Percentiles rank a stretch among this genome's conserved stretches.
These are phyloP conservation scores for Gynochthodes officinalis DNA, from an alignment of 257 asterid genomes.

Conservation along the genomic window DNA sequence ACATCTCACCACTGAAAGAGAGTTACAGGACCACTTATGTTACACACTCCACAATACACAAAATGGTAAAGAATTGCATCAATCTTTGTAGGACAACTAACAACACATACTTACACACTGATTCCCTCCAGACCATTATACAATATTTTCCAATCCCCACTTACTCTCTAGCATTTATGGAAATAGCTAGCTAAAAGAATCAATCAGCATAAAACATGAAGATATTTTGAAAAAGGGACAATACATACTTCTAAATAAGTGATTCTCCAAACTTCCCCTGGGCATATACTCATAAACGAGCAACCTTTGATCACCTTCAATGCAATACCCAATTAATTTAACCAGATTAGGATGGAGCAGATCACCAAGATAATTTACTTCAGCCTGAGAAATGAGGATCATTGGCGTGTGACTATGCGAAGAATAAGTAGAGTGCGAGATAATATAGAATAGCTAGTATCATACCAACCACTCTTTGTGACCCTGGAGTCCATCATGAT, in stretches of 20 bases:
- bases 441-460: background rate
- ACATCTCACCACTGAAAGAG: background rate
- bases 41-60: background rate
- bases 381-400: conserved; percentile 54
- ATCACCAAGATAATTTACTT: conserved; percentile 73
- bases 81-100: background rate
- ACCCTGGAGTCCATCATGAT: conserved; percentile 87
- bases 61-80: too few relatives aligned
- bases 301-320: conserved; percentile 75
- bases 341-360: conserved; percentile 78
- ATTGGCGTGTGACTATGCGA: conserved; percentile 8
- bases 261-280: conserved; percentile 93
- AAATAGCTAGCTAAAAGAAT: background rate
- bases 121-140: background rate
- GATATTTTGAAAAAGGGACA: background rate
- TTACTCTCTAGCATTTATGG: background rate
- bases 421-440: background rate
- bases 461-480: conserved; percentile 91
- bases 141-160: background rate
- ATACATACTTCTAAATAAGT: conserved; percentile 75
- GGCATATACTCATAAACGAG: conserved; percentile 91
- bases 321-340: conserved; percentile 78
- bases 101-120: background rate
- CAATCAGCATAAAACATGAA: background rate
- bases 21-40: background rate